phyloP scores from a whole-genome alignment of 768 basidiomycete genomes.

The Antrodiella citrinella region DNA sequence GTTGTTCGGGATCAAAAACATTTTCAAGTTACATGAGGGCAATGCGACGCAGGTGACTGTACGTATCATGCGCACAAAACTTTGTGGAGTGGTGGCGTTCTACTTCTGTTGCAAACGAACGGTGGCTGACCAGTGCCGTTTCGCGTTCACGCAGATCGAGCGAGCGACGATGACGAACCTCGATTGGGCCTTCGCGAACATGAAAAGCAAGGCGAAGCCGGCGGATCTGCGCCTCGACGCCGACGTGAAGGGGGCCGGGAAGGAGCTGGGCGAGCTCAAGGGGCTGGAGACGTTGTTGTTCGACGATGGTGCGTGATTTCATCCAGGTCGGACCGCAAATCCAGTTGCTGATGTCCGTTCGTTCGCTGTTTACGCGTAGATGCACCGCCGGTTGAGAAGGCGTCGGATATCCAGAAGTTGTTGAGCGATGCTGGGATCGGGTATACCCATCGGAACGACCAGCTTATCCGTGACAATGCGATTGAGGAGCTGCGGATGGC shows the following conservation, averaged over 20 bases:
- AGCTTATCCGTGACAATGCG: conserved; percentile 56
- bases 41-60: conserved; percentile 71
- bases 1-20: conserved; percentile 79
- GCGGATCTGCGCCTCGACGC: conserved; percentile 23
- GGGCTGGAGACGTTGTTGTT: conserved; percentile 63
- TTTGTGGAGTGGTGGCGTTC: background rate
- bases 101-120: too few relatives aligned
- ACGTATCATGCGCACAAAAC: conserved; percentile 18
- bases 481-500: conserved; percentile 61
- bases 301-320: conserved; percentile 45
- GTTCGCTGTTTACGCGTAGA: background rate
- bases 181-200: conserved; percentile 73
- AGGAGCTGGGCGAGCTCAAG: conserved; percentile 36
- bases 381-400: conserved; percentile 32
- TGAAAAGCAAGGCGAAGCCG: conserved; percentile 31
- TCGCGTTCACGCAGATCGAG: conserved; percentile 56
- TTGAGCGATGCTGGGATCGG: conserved; percentile 54
- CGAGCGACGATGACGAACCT: conserved; percentile 63
- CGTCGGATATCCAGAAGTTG: conserved; percentile 44
- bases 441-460: conserved; percentile 72
- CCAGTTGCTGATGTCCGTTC: background rate
- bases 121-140: too few relatives aligned
- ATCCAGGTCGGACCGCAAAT: background rate
- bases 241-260: conserved; percentile 41
- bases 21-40: conserved; percentile 70